Evolutionary conservation across 257 asterid species (phyloP).

Genomic region (Forsythia viridissima): DNA sequence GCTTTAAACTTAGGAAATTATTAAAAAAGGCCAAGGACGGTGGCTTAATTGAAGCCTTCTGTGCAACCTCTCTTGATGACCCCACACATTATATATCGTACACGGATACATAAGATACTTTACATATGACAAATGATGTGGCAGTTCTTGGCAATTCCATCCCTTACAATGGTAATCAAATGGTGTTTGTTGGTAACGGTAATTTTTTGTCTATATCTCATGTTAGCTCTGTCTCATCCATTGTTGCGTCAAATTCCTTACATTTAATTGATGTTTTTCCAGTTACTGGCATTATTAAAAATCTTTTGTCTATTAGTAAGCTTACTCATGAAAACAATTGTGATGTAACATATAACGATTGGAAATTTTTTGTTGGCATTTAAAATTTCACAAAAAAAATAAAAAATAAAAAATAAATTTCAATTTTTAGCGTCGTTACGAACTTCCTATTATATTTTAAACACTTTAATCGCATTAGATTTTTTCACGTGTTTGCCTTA

Average conservation of each 20-base stretch:
- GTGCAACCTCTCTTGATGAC: not conserved
- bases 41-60: not conserved
- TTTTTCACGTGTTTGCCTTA: no score
- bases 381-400: no score
- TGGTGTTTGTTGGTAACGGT: not conserved
- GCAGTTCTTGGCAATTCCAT: not conserved
- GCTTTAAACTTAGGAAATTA: not conserved
- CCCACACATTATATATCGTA: not conserved
- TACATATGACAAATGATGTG: not conserved
- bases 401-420: no score
- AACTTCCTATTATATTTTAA: no score
- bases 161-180: constrained; percentile 2
- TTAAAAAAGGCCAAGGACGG: not conserved
- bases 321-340: not conserved
- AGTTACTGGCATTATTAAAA: not conserved
- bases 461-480: no score
- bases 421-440: no score
- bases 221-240: not conserved
- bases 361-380: no score
- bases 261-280: not conserved
- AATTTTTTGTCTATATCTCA: not conserved
- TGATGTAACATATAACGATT: no score
- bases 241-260: not conserved
- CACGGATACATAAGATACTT: not conserved
- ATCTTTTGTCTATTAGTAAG: no score